Evolutionary conservation across 202 grass and related monocot genomes (phyloP), one percentile per base, ranked within the genome.

Genomic region (Zizania palustris): DNA sequence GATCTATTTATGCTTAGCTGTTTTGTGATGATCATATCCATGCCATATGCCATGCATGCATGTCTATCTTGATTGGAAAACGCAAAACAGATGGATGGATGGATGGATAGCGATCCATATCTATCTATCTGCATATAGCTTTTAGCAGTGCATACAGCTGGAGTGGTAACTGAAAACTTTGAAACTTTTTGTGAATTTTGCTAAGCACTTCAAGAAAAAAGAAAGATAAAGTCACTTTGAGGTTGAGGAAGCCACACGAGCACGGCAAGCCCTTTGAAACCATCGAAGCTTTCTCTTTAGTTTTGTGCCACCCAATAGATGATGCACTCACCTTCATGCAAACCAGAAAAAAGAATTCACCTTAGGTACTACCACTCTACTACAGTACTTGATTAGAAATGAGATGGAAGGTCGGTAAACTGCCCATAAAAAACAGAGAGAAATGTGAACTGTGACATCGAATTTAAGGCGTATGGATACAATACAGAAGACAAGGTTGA

Each of bases 221-320:
- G 16, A 13, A 33, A 6, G 1, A 65, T 2, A 65, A 87, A 78
- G 36, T 0, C 22, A 22, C 71, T 80, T 85, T 63, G 38, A n/a
- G n/a, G n/a, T n/a, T n/a, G n/a, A 45, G 37, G 65, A 12, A 36
- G 43, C 12, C 53, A 53, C 67, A 28, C 4, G 16, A 66, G 43
- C 76, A 85, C 20, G 37, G 53, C 80, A 49, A 64, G 46, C 22
- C 6, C 76, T 69, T 69, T 54, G 76, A 69, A 80, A 74, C 37
- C 67, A 7, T 39, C 38, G 67, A 81, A 67, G 56, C 5, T 49
- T 45, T 42, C 9, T 36, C 51, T 63, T 36, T 46, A 48, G 48
- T 65, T 72, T 71, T 50, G 72, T 77, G 78, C 18, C 5, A 13
- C 45, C 16, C 66, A 38, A 82, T 49, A 73, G n/a, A n/a, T n/a